Evolutionary conservation across 805 yeast genomes (phyloP).

Genomic region (Ogataea methylovora): DNA sequence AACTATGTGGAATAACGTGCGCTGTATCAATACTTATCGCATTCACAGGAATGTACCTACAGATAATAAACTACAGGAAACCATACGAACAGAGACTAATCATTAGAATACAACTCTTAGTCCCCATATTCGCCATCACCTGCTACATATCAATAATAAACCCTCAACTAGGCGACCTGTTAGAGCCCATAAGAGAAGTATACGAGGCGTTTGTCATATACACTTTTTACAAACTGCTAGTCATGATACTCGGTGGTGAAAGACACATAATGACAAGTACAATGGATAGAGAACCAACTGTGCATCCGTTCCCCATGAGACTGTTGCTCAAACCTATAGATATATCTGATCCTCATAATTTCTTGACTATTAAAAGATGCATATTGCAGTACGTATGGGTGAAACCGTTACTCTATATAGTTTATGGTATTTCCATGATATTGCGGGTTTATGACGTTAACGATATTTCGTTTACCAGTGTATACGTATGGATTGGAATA

Average conservation of each 20-base stretch:
- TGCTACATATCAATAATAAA: slow-evolving; percentile 52
- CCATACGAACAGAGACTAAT: slow-evolving; percentile 84
- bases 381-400: slow-evolving; percentile 93
- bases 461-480: slow-evolving; percentile 37
- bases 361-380: slow-evolving; percentile 71
- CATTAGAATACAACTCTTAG: slow-evolving; percentile 72
- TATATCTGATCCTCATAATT: slow-evolving; percentile 78
- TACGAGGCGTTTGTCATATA: slow-evolving; percentile 96
- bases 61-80: slow-evolving; percentile 69
- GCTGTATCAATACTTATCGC: slow-evolving; percentile 32
- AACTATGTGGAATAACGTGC: slow-evolving; percentile 17
- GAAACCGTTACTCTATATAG: slow-evolving; percentile 71
- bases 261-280: slow-evolving; percentile 64
- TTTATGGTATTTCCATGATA: slow-evolving; percentile 39
- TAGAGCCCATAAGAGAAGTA: slow-evolving; percentile 79
- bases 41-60: slow-evolving; percentile 38
- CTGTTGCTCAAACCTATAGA: slow-evolving; percentile 53
- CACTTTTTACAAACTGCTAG: slow-evolving; percentile 79
- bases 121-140: slow-evolving; percentile 72
- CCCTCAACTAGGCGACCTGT: slow-evolving; percentile 34
- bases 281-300: slow-evolving; percentile 64
- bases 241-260: slow-evolving; percentile 88
- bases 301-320: slow-evolving; percentile 54
- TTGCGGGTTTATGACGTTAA: slow-evolving; percentile 44
- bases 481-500: slow-evolving; percentile 58